Evolutionary conservation across 208 protist genomes (phyloP).

Genomic region (Leishmania amazonensis): DNA sequence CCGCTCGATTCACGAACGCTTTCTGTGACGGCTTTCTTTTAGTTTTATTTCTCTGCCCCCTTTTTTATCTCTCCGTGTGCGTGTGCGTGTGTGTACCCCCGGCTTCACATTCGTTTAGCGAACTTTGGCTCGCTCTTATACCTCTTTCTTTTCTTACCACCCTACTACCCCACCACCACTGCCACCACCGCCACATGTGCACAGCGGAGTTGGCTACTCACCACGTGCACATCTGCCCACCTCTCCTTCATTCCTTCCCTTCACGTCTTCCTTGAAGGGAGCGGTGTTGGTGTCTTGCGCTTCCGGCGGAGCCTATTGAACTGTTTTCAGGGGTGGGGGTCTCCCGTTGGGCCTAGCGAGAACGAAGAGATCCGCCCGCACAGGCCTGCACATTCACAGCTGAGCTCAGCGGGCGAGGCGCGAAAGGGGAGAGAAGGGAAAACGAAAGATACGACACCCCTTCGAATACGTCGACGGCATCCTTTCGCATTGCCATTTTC

Average conservation of each 20-base stretch:
- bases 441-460: not conserved
- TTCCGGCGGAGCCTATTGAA: not conserved
- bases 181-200: not conserved
- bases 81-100: too few relatives aligned
- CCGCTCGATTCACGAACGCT: not conserved
- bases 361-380: too few relatives aligned
- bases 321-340: not conserved
- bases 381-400: not conserved
- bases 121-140: not conserved
- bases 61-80: constrained; percentile 1
- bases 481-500: not conserved
- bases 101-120: not conserved
- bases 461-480: not conserved
- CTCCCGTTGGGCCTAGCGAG: not conserved
- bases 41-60: not conserved
- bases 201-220: not conserved
- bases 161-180: too few relatives aligned
- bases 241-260: not conserved
- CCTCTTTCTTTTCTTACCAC: not conserved
- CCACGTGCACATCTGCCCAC: not conserved
- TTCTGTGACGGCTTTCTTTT: not conserved
- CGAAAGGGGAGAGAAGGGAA: not conserved
- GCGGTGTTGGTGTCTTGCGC: not conserved
- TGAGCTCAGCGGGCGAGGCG: not conserved
- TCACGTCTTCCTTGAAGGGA: not conserved